Conservation (phyloP, 495 filamentous ascomycete species). For the Chaetomium fimeti region DNA sequence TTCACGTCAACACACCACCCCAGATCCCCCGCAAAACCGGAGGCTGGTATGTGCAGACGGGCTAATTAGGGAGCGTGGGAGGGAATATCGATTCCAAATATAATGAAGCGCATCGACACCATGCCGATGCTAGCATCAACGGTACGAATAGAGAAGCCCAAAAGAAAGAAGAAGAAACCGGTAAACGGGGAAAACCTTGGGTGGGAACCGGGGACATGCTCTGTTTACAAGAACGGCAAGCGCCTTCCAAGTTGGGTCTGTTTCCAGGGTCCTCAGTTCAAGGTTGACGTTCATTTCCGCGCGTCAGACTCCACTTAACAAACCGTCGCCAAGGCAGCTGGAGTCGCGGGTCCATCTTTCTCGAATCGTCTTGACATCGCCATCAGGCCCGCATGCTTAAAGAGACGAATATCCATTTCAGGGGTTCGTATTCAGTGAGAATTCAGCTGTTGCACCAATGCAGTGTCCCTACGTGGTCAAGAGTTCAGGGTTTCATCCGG, state of each 20-base stretch:
- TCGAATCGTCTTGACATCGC: not conserved
- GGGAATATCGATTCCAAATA: not conserved
- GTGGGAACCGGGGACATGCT: not conserved
- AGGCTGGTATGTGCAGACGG: not conserved
- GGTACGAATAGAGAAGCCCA: not conserved
- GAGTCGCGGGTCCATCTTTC: not conserved
- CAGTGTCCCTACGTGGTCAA: conserved; percentile 13
- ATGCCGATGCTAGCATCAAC: not conserved
- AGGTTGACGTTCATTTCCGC: no score
- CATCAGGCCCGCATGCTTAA: not conserved
- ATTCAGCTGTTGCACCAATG: conserved; percentile 4
- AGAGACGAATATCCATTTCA: not conserved
- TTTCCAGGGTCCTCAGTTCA: conserved; percentile 1
- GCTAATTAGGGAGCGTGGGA: not conserved
- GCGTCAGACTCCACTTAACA: not conserved
- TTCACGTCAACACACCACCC: not conserved
- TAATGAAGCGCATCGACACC: not conserved
- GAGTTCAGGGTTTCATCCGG: not conserved
- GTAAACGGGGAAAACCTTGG: not conserved
- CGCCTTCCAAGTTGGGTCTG: not conserved
- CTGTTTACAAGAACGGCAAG: conserved; percentile 17
- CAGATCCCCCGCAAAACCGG: not conserved
- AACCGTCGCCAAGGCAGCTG: not conserved
- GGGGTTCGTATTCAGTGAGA: not conserved
- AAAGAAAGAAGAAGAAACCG: not conserved